phyloP scores from a whole-genome alignment of 164 flowering plant genomes.

The Magnolia officinalis region DNA sequence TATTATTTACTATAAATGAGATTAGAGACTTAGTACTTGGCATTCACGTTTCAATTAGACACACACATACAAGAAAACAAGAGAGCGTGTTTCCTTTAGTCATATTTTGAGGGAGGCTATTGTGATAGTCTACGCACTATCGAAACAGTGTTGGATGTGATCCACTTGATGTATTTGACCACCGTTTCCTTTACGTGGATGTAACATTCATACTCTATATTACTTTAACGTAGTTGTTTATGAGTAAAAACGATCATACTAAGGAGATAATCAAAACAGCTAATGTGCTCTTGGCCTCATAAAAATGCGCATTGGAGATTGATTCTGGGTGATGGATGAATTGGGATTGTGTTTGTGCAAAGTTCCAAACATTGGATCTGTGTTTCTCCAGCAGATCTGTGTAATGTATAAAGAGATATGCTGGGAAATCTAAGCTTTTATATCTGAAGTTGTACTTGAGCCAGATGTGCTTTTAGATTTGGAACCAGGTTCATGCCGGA shows the following conservation, averaged over 20 bases:
- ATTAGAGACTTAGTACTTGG: background rate
- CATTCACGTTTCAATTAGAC: too few species aligned
- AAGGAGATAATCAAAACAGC: too few species aligned
- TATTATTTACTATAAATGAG: background rate
- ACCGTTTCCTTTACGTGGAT: too few species aligned
- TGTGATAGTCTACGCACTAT: too few species aligned
- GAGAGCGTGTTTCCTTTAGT: too few species aligned
- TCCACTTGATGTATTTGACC: too few species aligned
- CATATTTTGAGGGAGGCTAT: too few species aligned
- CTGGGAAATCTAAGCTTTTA: background rate
- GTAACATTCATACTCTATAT: too few species aligned
- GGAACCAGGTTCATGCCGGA: background rate
- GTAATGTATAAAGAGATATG: background rate
- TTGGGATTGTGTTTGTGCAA: background rate
- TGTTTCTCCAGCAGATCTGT: background rate
- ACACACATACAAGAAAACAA: too few species aligned
- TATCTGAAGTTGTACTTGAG: background rate
- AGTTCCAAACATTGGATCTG: background rate
- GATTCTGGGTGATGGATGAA: background rate
- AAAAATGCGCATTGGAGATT: background rate
- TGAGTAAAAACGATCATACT: too few species aligned
- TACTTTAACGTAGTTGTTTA: too few species aligned
- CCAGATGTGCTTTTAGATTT: background rate
- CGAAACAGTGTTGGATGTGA: too few species aligned
- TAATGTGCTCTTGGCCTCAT: background rate